Evolutionary conservation across 2,329 filamentous ascomycete species (phyloP), one percentile per base, ranked within the genome.

Genomic region (Colletotrichum chlorophyti): DNA sequence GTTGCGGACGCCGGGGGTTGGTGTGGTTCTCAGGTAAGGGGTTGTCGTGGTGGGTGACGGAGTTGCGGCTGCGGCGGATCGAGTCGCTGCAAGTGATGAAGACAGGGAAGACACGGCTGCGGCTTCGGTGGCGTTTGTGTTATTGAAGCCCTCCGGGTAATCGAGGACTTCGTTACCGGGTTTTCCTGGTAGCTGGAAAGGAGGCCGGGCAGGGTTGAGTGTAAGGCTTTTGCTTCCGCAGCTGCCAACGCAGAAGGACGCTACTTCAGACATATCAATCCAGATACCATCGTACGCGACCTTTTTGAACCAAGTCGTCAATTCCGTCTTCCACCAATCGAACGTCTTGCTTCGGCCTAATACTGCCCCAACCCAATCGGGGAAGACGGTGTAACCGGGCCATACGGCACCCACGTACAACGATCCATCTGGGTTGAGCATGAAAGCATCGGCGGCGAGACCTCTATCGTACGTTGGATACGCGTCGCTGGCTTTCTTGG

Each of bases 311-410:
- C 86, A 89, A 0, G 64, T 71, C 2, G 65, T 65, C 53, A 91
- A 80, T 65, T 93, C 84, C 1, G 79, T 74, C 14, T 81, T 82
- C 90, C 90, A 93, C 79, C 87, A 94, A 11, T 77, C 67, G 55
- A 88, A 82, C 0, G 88, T 83, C n/a, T 83, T 82, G 1, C 84
- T 83, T 31, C 83, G 78, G 65, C 89, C 89, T 3, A 86, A 74
- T 1, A 82, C 75, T 1, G 85, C 78, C 2, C 86, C 83, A 5
- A 83, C 71, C 87, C 88, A 93, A 67, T 94, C 91, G 0, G 88
- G 87, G 70, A 86, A 91, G 8, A 84, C 88, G 0, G 87, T 86
- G 57, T 83, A 83, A 19, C 90, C 90, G 12, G 90, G 89, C 90
- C 90, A 93, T 19, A 93, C 89, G 7, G 85, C 82, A 24, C 89